phyloP scores from a whole-genome alignment of 2,329 filamentous ascomycete genomes.

The Sarocladium brachiariae region DNA sequence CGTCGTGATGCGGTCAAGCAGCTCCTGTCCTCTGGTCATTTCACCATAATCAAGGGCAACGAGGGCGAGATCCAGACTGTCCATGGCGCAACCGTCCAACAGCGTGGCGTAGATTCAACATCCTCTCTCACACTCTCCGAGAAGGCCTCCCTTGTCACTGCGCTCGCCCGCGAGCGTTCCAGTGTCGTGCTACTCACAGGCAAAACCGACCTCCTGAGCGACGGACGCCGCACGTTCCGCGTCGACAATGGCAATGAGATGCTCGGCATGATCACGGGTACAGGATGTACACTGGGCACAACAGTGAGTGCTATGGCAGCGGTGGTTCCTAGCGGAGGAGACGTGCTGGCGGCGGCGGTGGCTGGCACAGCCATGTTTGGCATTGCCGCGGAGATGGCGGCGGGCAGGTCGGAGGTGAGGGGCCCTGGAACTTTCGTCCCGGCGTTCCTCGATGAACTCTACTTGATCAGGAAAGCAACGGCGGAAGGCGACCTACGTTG shows the following conservation, averaged over 20 bases:
- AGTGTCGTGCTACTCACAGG: slow-evolving; percentile 81
- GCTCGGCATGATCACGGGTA: slow-evolving; percentile 67
- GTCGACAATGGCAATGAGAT: slow-evolving; percentile 71
- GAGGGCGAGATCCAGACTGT: slow-evolving; percentile 79
- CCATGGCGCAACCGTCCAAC: slow-evolving; percentile 46
- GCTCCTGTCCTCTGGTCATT: slow-evolving; percentile 67
- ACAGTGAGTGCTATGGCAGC: slow-evolving; percentile 70
- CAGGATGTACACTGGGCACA: slow-evolving; percentile 80
- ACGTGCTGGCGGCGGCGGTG: slow-evolving; percentile 66
- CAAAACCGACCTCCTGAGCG: slow-evolving; percentile 66
- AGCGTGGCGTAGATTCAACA: slow-evolving; percentile 79
- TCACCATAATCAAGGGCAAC: slow-evolving; percentile 90
- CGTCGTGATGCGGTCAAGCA: slow-evolving; percentile 64
- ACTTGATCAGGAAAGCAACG: slow-evolving; percentile 41
- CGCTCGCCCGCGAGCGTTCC: slow-evolving; percentile 61
- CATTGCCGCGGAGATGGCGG: slow-evolving; percentile 61
- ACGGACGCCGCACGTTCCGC: slow-evolving; percentile 60
- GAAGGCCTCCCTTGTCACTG: slow-evolving; percentile 55
- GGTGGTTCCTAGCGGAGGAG: slow-evolving; percentile 39
- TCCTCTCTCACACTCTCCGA: slow-evolving; percentile 44
- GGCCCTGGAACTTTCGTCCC: slow-evolving; percentile 86
- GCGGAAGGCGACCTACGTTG: slow-evolving; percentile 41
- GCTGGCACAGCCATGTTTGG: slow-evolving; percentile 74
- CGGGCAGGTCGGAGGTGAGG: slow-evolving; percentile 55
- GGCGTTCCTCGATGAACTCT: slow-evolving; percentile 70